Conservation (phyloP, 2,329 filamentous ascomycete species). For the Coniella lustricola region DNA sequence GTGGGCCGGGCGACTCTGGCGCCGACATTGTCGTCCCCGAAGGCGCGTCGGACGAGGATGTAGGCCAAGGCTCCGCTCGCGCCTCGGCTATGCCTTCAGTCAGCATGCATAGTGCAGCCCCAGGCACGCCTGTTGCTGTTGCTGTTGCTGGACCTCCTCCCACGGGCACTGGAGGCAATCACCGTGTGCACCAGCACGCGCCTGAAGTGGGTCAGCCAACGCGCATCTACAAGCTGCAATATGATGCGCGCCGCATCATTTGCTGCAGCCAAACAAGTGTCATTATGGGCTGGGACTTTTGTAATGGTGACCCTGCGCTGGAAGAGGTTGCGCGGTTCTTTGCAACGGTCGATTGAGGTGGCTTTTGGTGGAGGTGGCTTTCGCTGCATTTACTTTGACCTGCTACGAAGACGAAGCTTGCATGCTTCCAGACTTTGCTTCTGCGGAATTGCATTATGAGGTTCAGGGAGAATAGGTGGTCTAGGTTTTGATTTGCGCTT, state of each 20-base stretch:
- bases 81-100: constrained; percentile 7
- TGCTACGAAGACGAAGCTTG: not conserved
- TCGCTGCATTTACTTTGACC: too few relatives aligned
- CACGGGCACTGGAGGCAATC: constrained; percentile 12
- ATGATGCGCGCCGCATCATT: constrained; percentile 86
- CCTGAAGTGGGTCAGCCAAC: constrained; percentile 40
- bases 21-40: constrained; percentile 7
- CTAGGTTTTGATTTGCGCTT: too few relatives aligned
- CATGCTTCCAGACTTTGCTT: too few relatives aligned
- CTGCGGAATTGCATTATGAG: too few relatives aligned
- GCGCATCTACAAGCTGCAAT: constrained; percentile 92
- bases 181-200: constrained; percentile 36
- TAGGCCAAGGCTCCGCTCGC: not conserved
- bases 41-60: constrained; percentile 9
- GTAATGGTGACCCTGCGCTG: constrained; percentile 73
- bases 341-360: constrained; percentile 43
- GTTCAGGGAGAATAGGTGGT: too few relatives aligned
- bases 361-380: too few relatives aligned
- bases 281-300: constrained; percentile 98
- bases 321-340: constrained; percentile 75
- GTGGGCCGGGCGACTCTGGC: constrained; percentile 19
- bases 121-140: not conserved
- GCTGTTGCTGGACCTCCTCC: constrained; percentile 10
- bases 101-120: not conserved
- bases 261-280: constrained; percentile 87